Conservation (phyloP, 2,329 filamentous ascomycete genomes). For the Anthostomella pinea region DNA sequence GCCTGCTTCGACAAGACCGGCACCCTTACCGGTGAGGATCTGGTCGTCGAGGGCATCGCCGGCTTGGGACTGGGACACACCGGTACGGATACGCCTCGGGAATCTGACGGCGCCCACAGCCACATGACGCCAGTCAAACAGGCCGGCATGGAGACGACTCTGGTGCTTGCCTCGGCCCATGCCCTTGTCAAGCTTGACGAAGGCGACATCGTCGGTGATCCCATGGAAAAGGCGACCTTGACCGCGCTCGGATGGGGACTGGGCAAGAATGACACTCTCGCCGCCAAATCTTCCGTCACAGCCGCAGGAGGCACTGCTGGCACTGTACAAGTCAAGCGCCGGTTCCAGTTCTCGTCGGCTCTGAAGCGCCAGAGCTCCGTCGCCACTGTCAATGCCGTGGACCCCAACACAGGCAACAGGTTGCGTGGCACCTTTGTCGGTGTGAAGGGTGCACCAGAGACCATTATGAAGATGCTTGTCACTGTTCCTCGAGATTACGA, state of each 20-base stretch:
- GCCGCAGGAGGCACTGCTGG: constrained; percentile 56
- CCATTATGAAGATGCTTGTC: constrained; percentile 89
- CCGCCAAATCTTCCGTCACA: constrained; percentile 57
- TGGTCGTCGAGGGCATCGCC: constrained; percentile 95
- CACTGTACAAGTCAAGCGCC: constrained; percentile 88
- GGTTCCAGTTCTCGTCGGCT: constrained; percentile 97
- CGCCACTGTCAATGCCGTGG: constrained; percentile 72
- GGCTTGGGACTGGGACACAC: constrained; percentile 73
- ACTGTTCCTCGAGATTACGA: constrained; percentile 84
- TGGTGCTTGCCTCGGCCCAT: constrained; percentile 92
- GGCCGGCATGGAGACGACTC: constrained; percentile 75
- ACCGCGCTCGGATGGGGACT: constrained; percentile 86
- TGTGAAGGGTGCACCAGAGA: constrained; percentile 97
- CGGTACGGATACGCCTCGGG: constrained; percentile 61
- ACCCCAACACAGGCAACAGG: constrained; percentile 71
- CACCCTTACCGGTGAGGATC: constrained; percentile 91
- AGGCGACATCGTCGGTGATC: constrained; percentile 94
- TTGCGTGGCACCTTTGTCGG: constrained; percentile 84
- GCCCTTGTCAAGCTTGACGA: constrained; percentile 95
- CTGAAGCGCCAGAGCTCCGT: constrained; percentile 95
- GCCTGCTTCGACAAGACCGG: constrained; percentile 99
- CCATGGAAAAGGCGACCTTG: constrained; percentile 97
- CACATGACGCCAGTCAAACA: constrained; percentile 69
- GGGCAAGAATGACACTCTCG: constrained; percentile 83
- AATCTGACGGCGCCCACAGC: constrained; percentile 79